phyloP scores from a whole-genome alignment of 192 early-diverging fungal species.

The Umbelopsis isabellina region DNA sequence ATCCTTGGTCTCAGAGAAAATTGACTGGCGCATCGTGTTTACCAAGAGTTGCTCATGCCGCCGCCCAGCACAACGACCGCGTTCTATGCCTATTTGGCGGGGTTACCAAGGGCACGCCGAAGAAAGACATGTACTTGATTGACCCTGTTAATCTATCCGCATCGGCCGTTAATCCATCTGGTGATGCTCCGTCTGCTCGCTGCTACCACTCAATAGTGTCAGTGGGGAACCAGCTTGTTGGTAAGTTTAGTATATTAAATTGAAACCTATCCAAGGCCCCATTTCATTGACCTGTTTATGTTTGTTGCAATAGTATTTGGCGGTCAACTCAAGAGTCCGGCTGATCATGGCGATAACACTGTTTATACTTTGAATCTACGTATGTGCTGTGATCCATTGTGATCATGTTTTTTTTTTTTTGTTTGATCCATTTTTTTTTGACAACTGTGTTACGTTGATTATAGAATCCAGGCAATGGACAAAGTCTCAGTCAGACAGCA shows the following conservation, averaged over 20 bases:
- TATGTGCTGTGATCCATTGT: background rate
- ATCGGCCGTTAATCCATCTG: slow-evolving; percentile 16
- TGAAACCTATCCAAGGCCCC: background rate
- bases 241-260: slow-evolving; percentile 24
- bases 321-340: slow-evolving; percentile 24
- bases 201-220: slow-evolving; percentile 47
- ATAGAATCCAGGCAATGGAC: slow-evolving; percentile 45
- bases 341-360: slow-evolving; percentile 27
- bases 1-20: slow-evolving; percentile 40
- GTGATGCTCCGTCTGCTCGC: slow-evolving; percentile 40
- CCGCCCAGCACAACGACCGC: slow-evolving; percentile 23
- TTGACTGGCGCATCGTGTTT: slow-evolving; percentile 21
- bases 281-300: background rate
- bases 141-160: slow-evolving; percentile 25
- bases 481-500: slow-evolving; percentile 31
- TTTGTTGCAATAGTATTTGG: slow-evolving; percentile 31
- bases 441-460: background rate
- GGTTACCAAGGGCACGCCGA: slow-evolving; percentile 29
- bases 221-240: slow-evolving; percentile 45
- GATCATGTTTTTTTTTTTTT: background rate
- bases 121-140: slow-evolving; percentile 33
- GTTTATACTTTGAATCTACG: slow-evolving; percentile 35
- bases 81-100: slow-evolving; percentile 30
- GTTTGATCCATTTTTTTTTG: background rate
- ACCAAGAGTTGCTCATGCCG: slow-evolving; percentile 34